These are phyloP conservation scores for Lyophyllum atratum DNA, from an alignment of 768 basidiomycete species.

Conservation along the genomic window DNA sequence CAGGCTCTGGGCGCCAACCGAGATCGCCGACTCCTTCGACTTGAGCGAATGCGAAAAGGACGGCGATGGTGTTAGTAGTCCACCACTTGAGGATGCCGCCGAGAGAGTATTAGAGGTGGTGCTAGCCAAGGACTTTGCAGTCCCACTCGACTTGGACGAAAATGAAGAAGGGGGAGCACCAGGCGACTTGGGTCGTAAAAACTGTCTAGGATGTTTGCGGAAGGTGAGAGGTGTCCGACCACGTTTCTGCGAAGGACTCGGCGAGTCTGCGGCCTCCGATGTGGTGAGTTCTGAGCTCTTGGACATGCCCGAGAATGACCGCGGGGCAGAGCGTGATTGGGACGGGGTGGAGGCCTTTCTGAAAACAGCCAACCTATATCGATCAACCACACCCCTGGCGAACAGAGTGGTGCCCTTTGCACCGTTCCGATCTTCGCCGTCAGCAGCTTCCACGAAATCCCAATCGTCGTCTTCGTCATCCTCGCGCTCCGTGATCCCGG, in stretches of 20 bases:
- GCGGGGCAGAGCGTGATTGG: slow-evolving; percentile 39
- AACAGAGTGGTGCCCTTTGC: slow-evolving; percentile 80
- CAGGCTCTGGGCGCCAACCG: slow-evolving; percentile 69
- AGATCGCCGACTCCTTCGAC: slow-evolving; percentile 78
- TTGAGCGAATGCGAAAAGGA: slow-evolving; percentile 72
- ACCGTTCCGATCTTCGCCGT: slow-evolving; percentile 84
- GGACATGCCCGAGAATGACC: slow-evolving; percentile 62
- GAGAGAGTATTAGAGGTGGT: slow-evolving; percentile 53
- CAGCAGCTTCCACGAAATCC: slow-evolving; percentile 84
- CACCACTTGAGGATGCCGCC: slow-evolving; percentile 41
- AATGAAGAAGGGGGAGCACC: slow-evolving; percentile 38
- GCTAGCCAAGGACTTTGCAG: slow-evolving; percentile 32
- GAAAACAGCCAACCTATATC: slow-evolving; percentile 84
- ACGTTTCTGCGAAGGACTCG: slow-evolving; percentile 57
- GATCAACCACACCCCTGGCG: slow-evolving; percentile 89
- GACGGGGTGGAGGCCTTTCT: slow-evolving; percentile 75
- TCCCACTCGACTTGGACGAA: slow-evolving; percentile 41
- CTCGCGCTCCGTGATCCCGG: slow-evolving; percentile 44
- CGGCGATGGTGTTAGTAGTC: slow-evolving; percentile 65
- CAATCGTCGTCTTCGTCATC: slow-evolving; percentile 84
- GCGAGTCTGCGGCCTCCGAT: slow-evolving; percentile 42
- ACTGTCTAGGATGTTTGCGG: slow-evolving; percentile 71
- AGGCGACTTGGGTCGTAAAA: slow-evolving; percentile 74
- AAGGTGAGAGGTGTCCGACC: slow-evolving; percentile 71
- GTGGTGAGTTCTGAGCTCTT: slow-evolving; percentile 47